A percentile compares a stretch with the other conserved stretches of the same genome.
Conservation (phyloP, 2,329 filamentous ascomycete genomes). For the Colletotrichum sp. region DNA sequence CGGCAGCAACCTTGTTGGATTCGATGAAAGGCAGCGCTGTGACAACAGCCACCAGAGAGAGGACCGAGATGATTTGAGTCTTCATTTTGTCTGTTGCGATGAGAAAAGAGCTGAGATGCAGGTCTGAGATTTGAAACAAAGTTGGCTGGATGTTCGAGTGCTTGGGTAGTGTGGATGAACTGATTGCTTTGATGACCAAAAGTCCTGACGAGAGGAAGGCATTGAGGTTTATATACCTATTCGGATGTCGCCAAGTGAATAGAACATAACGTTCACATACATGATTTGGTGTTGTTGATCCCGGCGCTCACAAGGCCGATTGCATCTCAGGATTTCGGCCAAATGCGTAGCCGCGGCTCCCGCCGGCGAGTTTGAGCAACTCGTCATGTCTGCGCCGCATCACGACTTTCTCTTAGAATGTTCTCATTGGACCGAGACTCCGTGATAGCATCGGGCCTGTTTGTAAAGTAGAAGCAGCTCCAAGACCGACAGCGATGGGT, state of each 20-base stretch:
- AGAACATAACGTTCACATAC: not conserved
- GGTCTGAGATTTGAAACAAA: not conserved
- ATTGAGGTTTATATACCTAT: not conserved
- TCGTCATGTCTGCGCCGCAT: not conserved
- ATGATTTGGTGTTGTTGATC: not conserved
- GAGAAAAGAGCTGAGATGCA: not conserved
- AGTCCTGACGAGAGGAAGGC: not conserved
- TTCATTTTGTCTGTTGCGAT: not conserved
- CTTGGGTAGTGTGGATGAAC: not conserved
- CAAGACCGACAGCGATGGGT: not conserved
- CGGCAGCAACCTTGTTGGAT: not conserved
- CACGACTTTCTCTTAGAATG: not conserved
- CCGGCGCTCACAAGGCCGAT: not conserved
- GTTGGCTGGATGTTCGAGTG: not conserved
- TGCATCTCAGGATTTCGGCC: not conserved
- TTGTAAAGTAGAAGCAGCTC: not conserved
- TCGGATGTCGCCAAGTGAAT: not conserved
- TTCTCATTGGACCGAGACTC: not conserved
- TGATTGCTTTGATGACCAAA: not conserved
- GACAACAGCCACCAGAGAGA: not conserved
- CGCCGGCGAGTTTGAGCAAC: not conserved
- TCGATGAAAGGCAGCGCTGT: not conserved
- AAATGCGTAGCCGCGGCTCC: not conserved
- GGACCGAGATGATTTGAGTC: not conserved
- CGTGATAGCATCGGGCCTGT: not conserved